Evolutionary conservation across 768 basidiomycete genomes (phyloP), one percentile per base, ranked within the genome.

Genomic region (Trametopsis cervina): DNA sequence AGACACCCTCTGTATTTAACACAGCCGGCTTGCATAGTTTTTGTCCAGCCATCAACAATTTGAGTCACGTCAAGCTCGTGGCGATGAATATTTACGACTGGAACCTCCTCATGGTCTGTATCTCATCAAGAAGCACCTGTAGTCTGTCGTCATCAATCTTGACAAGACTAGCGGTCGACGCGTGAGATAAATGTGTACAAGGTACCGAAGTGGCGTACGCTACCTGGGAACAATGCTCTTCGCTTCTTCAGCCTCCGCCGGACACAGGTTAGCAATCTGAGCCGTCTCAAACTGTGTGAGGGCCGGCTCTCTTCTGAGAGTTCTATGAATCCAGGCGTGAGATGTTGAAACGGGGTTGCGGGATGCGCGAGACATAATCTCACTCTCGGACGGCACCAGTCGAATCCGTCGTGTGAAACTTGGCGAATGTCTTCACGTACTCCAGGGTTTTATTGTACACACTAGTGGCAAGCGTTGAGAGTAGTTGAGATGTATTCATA

Each of bases 401-500:
- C 40, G 83, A 84, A 60, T 87, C 89, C 18, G 83, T 85, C 38
- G 84, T 89, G 57, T 81, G 87, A 68, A 93, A 94, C 68, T 92
- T 89, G 11, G 89, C 78, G 62, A 95, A 94, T 6, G 83, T 88
- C 64, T 87, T 86, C 54, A 94, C 91, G 60, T 94, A 94, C 57
- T 92, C 89, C 36, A 89, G 69, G 0, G 92, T 92, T 64, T 94
- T 94, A 66, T 91, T 92, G 66, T 90, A 95, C 11, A 95, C 90
- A 23, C 90, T 94, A n/a, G n/a, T n/a, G 55, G n/a, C 51, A 29
- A 3, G 27, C 20, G 17, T 42, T 20, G 18, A 0, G 22, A 23
- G 50, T 18, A 42, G 44, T 29, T 7, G 7, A 41, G 18, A 25
- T 11, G 18, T 11, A 10, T 17, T 50, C n/a, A 4, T 12, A 11